Conservation (phyloP, 768 basidiomycete species). For the Agaricus subrufescens region DNA sequence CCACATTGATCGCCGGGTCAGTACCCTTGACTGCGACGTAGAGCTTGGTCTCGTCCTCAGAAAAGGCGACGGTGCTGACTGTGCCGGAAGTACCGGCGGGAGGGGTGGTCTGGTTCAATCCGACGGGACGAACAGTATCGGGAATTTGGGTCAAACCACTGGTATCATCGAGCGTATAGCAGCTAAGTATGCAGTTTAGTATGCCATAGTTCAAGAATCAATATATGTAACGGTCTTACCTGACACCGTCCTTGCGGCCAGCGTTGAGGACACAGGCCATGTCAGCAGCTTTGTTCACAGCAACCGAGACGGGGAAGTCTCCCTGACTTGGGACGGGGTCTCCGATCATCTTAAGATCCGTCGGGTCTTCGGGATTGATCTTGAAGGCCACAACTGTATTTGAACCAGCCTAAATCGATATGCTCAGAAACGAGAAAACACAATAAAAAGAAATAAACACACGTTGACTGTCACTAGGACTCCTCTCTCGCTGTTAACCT, state of each 20-base stretch:
- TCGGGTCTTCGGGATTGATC: slow-evolving; percentile 38
- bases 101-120: slow-evolving; percentile 47
- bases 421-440: not conserved
- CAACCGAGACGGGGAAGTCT: slow-evolving; percentile 46
- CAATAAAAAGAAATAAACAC: slow-evolving; percentile 2
- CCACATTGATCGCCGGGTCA: slow-evolving; percentile 21
- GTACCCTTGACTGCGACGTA: slow-evolving; percentile 47
- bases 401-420: slow-evolving; percentile 36
- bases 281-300: slow-evolving; percentile 26
- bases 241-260: slow-evolving; percentile 38
- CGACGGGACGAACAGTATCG: slow-evolving; percentile 39
- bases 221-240: slow-evolving; percentile 15
- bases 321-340: slow-evolving; percentile 39
- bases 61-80: slow-evolving; percentile 42
- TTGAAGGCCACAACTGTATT: slow-evolving; percentile 37
- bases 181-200: slow-evolving; percentile 18
- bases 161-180: slow-evolving; percentile 38
- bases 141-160: slow-evolving; percentile 33
- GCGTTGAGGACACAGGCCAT: slow-evolving; percentile 39
- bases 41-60: slow-evolving; percentile 37
- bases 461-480: slow-evolving; percentile 34
- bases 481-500: slow-evolving; percentile 28
- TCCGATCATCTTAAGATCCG: slow-evolving; percentile 36
- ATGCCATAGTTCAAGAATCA: not conserved
- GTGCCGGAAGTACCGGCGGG: slow-evolving; percentile 43